Evolutionary conservation across 2,329 filamentous ascomycete genomes (phyloP), one percentile per base, ranked within the genome.

Genomic region (Periconia sp.): DNA sequence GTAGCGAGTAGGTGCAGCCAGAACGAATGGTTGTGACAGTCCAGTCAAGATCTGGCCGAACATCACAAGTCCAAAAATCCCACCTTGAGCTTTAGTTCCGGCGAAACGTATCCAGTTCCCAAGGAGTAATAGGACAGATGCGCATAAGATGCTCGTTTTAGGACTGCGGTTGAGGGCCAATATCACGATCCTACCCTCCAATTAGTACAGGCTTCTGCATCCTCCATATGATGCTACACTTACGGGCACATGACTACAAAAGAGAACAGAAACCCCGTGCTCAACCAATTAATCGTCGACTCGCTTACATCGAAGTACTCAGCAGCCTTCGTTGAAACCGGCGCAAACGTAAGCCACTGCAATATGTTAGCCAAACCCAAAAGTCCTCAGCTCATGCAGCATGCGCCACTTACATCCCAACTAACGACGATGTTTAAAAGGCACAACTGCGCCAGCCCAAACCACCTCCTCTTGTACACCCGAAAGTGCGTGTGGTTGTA

Each of bases 31-130:
- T 66, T 99, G 94, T 1, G 90, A 85, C 26, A 96, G 78, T 1
- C 92, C 94, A 38, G 88, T 90, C 47, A 99, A 69, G 65, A 97
- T 87, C 73, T 97, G 92, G 4, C 92, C 92, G 56, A 95, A 85
- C 87, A 97, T 89, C 49, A 90, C 86, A 31, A 88, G 78, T 29
- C 85, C 85, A 62, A 88, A 95, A 54, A 77, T 79, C 36, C 87
- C 88, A 17, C 82, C 73, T 57, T 69, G 72, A 30, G 73, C 76
- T 46, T 60, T 76, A 47, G 75, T 85, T 41, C 89, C 89, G 2
- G 81, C 89, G 74, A 89, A 95, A 39, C 92, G 86, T 55, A 97
- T 80, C 92, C 94, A 96, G 72, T 95, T 96, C 1, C 94, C 94
- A 1, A 86, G 58, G 4, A 97, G 78, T 15, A 92, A 77, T 24